Evolutionary conservation across 2,329 filamentous ascomycete species (phyloP).

Genomic region (Alternaria incomplexa): DNA sequence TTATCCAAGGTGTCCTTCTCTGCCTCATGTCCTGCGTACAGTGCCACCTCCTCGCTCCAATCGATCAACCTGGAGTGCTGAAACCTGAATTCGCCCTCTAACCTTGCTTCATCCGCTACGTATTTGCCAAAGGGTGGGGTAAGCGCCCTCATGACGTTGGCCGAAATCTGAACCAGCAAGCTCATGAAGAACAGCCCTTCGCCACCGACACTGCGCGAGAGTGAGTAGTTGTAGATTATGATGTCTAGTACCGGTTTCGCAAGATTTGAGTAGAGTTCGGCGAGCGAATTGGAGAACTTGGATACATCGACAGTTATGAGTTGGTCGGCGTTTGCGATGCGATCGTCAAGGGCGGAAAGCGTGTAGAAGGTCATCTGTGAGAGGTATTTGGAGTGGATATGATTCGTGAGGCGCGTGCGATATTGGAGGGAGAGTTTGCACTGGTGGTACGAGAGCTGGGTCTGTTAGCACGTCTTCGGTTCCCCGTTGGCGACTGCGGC

Average conservation of each 20-base stretch:
- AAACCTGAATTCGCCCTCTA: conserved; percentile 96
- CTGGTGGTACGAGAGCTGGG: conserved; percentile 91
- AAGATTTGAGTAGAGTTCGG: conserved; percentile 93
- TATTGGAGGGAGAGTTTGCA: conserved; percentile 93
- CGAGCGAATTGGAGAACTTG: conserved; percentile 93
- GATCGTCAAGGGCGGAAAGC: conserved; percentile 90
- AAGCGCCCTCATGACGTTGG: conserved; percentile 88
- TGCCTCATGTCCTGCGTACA: conserved; percentile 89
- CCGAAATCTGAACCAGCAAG: conserved; percentile 88
- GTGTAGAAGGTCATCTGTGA: conserved; percentile 99
- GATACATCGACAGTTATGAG: conserved; percentile 96
- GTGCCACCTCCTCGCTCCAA: conserved; percentile 91
- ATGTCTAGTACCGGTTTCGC: conserved; percentile 95
- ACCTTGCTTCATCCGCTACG: conserved; percentile 90
- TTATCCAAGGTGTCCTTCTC: conserved; percentile 98
- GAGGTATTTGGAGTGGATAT: conserved; percentile 94
- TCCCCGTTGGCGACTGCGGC: background rate
- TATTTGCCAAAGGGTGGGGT: conserved; percentile 98
- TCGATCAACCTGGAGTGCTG: conserved; percentile 95
- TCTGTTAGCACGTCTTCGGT: conserved; percentile 22
- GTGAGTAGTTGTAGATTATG: conserved; percentile 93
- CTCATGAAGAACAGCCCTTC: conserved; percentile 97
- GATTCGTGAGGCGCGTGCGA: conserved; percentile 87
- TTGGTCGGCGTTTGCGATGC: conserved; percentile 98
- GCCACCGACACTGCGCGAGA: conserved; percentile 93